Percentiles rank a stretch among this genome's conserved stretches.
Conservation (phyloP, 169 alveolate genomes). For the Theileria sp. region DNA sequence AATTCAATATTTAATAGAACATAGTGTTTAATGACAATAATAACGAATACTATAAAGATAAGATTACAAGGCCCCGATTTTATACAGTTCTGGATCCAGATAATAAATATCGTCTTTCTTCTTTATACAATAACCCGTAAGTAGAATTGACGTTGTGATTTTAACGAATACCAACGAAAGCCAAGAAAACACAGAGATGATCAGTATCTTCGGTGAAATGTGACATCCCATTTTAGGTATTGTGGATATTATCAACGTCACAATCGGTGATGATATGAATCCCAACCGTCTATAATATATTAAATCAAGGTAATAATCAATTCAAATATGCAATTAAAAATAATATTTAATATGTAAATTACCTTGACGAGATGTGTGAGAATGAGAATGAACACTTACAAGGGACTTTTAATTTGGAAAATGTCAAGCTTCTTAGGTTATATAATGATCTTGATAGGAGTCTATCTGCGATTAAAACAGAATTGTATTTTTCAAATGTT, state of each 20-base stretch:
- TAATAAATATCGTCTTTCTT: background rate
- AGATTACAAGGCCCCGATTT: constrained; percentile 33
- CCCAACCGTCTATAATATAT: constrained; percentile 64
- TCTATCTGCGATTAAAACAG: constrained; percentile 69
- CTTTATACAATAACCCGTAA: constrained; percentile 40
- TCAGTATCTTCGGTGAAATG: constrained; percentile 19
- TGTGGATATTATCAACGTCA: constrained; percentile 70
- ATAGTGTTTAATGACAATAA: too few relatives aligned
- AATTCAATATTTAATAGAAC: background rate
- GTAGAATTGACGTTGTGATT: constrained; percentile 37
- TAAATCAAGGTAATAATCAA: background rate
- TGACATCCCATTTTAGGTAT: constrained; percentile 60
- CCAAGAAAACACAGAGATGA: constrained; percentile 26
- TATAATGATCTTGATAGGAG: constrained; percentile 65
- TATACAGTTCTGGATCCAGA: constrained; percentile 42
- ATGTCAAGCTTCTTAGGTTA: constrained; percentile 37
- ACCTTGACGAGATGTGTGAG: constrained; percentile 72
- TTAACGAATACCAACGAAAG: constrained; percentile 27
- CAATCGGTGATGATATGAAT: constrained; percentile 74
- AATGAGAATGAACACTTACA: constrained; percentile 71
- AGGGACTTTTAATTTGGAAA: constrained; percentile 59
- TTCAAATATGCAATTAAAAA: background rate
- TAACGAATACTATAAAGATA: background rate
- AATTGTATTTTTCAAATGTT: constrained; percentile 64
- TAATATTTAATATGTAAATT: background rate